Base-by-base conservation (phyloP, 805 yeast species). In the Cyberlindnera sargentensis region DNA sequence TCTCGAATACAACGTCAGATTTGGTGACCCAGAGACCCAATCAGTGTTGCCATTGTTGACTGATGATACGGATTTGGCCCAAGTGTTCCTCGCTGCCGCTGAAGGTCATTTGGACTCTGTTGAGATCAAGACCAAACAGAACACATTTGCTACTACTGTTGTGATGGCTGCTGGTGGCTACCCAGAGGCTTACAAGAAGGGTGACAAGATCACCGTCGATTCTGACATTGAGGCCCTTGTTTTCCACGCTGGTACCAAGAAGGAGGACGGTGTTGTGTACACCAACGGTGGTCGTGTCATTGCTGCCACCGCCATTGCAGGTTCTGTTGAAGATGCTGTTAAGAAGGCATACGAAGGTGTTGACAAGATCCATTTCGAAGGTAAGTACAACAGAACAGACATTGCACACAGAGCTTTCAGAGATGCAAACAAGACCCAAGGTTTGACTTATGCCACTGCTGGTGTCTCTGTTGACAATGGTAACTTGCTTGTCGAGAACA, bases 1-100 rank as follows among this genome's bases (percentile, higher is more conserved):
- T 4, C 73, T 93, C 58, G 99, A 93, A 67, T 93, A 95, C 68
- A 93, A 93, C 56, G 98, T 95, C 41, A 82, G 99, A 67, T 95
- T 93, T 55, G 99, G 99, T 50, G 99, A 93, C 64, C 99, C 99
- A 52, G 99, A 93, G 69, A 93, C 98, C 31, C 99, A 93, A 71
- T 86, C 97, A 3, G 95, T 93, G 25, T 71, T 93, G 59, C 96
- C 97, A 23, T 73, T 93, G 58, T 70, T 93, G 50, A 70, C 86
- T 38, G 77, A 79, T 35, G 84, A 81, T 43, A 82, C 96, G n/a
- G 99, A 93, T 66, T 73, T 93, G 58, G 93, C 96, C 38, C 88
- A 90, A 65, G 80, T 93, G 38, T 78, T 95, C 76, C 66, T 91
- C 43, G 99, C 98, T 37, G 83, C 95, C 51, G 95, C 93, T 37